Conservation (phyloP, 441 rosid species). For the Geranium incanum region DNA sequence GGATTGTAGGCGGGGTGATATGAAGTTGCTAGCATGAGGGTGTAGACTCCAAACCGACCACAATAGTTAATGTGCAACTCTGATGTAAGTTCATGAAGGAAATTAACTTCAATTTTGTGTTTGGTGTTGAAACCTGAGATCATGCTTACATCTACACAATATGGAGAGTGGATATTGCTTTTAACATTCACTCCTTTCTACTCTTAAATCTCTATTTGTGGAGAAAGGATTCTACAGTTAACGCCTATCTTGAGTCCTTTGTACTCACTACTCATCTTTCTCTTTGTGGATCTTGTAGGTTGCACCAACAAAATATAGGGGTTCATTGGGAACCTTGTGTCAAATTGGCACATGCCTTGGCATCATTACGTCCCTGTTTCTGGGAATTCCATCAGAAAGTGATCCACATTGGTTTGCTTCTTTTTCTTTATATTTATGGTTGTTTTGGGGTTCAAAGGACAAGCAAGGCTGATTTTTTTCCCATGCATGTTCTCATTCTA, state of each 20-base stretch:
- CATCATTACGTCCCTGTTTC: constrained; percentile 48
- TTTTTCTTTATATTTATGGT: constrained; percentile 16
- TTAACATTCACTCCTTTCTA: background rate
- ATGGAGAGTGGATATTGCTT: background rate
- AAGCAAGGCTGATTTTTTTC: constrained; percentile 6
- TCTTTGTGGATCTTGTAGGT: constrained; percentile 34
- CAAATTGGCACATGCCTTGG: constrained; percentile 76
- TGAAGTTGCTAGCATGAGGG: background rate
- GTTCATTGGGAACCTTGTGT: constrained; percentile 57
- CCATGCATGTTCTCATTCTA: background rate
- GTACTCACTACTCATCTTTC: constrained; percentile 6
- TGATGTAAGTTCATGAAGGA: background rate
- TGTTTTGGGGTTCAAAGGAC: constrained; percentile 2
- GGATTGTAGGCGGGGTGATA: background rate
- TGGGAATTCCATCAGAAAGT: constrained; percentile 54
- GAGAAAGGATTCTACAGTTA: constrained; percentile 3
- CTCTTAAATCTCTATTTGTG: background rate
- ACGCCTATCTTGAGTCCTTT: constrained; percentile 13
- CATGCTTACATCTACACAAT: background rate
- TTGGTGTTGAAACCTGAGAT: background rate
- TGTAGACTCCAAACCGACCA: background rate
- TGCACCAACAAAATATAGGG: constrained; percentile 70
- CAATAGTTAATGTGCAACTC: background rate
- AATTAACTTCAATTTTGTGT: background rate
- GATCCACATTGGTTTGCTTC: constrained; percentile 69